phyloP scores from a whole-genome alignment of 768 basidiomycete genomes.

The Filobasidium wieringae region DNA sequence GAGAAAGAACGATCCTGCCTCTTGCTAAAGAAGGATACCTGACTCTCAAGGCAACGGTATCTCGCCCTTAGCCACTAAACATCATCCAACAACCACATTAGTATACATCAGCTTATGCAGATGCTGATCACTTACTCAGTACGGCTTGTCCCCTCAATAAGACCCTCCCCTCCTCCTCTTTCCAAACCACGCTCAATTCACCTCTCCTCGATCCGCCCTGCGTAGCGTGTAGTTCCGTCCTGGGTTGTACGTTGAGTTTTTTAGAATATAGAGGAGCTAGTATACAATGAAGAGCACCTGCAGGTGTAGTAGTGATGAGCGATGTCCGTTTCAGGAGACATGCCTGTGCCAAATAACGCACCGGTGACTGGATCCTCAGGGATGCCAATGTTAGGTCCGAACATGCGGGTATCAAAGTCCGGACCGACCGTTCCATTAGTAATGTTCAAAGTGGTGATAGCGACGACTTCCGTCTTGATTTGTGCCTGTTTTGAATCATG shows the following conservation, averaged over 20 bases:
- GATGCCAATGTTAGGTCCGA: conserved; percentile 2
- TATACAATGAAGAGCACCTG: conserved; percentile 6
- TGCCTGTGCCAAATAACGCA: not conserved
- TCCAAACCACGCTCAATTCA: conserved; percentile 10
- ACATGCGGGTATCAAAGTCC: conserved; percentile 5
- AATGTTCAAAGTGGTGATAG: not conserved
- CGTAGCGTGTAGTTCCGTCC: conserved; percentile 4
- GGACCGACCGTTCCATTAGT: not conserved
- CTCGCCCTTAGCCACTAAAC: too few species aligned
- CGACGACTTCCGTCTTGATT: not conserved
- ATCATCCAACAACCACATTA: too few species aligned
- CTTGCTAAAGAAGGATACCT: too few species aligned
- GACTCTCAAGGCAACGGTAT: too few species aligned
- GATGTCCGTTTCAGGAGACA: too few species aligned
- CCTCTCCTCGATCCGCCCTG: conserved; percentile 14
- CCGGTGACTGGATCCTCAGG: conserved; percentile 15
- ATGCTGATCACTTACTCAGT: conserved; percentile 10
- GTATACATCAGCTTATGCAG: too few species aligned
- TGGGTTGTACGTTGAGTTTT: not conserved
- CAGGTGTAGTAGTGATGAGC: not conserved
- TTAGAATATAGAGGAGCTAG: conserved; percentile 8
- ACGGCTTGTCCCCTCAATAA: conserved; percentile 9
- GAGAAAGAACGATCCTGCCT: too few species aligned
- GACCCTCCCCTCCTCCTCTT: conserved; percentile 12
- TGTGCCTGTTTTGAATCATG: too few species aligned